Percentiles rank a stretch among this genome's conserved stretches.
Evolutionary conservation across 305 asterid species (phyloP).

Genomic region (Petunia hybrid): DNA sequence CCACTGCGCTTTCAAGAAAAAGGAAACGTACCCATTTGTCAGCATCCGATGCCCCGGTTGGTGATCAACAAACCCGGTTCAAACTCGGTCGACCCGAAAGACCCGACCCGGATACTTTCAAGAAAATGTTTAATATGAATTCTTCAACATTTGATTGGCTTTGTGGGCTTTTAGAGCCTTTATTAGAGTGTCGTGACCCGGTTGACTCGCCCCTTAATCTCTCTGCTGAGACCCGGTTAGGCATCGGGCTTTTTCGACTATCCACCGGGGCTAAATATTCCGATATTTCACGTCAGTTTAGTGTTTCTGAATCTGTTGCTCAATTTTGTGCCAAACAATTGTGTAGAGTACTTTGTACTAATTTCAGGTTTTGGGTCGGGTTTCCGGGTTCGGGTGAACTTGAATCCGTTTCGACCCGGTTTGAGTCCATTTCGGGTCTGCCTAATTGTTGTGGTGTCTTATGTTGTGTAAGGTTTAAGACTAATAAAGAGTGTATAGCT

Average conservation of each 20-base stretch:
- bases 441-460: conserved; percentile 86
- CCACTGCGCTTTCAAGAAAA: conserved; percentile 55
- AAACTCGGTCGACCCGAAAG: conserved; percentile 32
- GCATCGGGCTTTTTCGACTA: conserved; percentile 78
- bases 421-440: conserved; percentile 65
- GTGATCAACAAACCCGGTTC: conserved; percentile 31
- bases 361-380: conserved; percentile 90
- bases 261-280: conserved; percentile 71
- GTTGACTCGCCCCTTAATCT: conserved; percentile 62
- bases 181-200: conserved; percentile 93
- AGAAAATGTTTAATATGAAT: conserved; percentile 63
- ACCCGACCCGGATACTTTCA: conserved; percentile 61
- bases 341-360: conserved; percentile 89
- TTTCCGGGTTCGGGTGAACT: conserved; percentile 63
- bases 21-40: conserved; percentile 55
- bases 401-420: conserved; percentile 57
- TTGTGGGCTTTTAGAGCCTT: conserved; percentile 83
- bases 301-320: conserved; percentile 57
- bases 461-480: conserved; percentile 58
- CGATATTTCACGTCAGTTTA: conserved; percentile 61
- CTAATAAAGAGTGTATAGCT: conserved; percentile 50
- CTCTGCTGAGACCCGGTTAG: conserved; percentile 68
- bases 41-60: conserved; percentile 36
- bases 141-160: conserved; percentile 84
- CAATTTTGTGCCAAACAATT: conserved; percentile 79